Conservation (phyloP, 139 green algal genomes). For the Nannochloris sp. region DNA sequence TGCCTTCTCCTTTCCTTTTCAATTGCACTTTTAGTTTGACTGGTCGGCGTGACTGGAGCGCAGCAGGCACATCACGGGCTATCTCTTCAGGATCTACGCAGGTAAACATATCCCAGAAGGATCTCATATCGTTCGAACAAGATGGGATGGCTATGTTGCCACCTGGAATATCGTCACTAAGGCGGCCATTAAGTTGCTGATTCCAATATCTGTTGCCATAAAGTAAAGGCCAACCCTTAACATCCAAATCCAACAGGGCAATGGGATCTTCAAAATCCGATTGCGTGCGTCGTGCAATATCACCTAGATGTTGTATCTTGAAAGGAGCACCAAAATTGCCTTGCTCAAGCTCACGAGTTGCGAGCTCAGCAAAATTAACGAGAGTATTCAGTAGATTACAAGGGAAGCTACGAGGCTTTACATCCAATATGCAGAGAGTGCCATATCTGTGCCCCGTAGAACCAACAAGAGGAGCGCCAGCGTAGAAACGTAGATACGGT, state of each 20-base stretch:
- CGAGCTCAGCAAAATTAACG: constrained; percentile 74
- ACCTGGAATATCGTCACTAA: too few species aligned
- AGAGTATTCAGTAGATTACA: constrained; percentile 59
- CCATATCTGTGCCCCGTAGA: constrained; percentile 49
- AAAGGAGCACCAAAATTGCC: not conserved
- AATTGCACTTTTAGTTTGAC: too few species aligned
- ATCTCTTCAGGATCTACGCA: too few species aligned
- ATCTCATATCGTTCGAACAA: too few species aligned
- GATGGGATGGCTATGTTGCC: too few species aligned
- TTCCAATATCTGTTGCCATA: not conserved
- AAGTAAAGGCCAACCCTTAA: not conserved
- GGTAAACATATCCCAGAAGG: too few species aligned
- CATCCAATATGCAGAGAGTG: constrained; percentile 71
- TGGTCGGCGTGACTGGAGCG: too few species aligned
- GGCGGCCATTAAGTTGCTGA: too few species aligned
- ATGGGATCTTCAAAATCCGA: not conserved
- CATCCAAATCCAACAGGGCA: not conserved
- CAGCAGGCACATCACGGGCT: too few species aligned
- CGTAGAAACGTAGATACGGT: constrained; percentile 76
- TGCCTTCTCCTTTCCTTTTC: too few species aligned
- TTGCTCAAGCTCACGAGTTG: constrained; percentile 73
- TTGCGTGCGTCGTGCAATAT: not conserved
- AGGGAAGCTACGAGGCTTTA: constrained; percentile 42
- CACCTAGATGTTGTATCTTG: not conserved
- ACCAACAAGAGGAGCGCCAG: constrained; percentile 60